These are phyloP conservation scores for Ceratobasidium sp. DNA, from an alignment of 1,284 basidiomycete species.

Conservation along the genomic window DNA sequence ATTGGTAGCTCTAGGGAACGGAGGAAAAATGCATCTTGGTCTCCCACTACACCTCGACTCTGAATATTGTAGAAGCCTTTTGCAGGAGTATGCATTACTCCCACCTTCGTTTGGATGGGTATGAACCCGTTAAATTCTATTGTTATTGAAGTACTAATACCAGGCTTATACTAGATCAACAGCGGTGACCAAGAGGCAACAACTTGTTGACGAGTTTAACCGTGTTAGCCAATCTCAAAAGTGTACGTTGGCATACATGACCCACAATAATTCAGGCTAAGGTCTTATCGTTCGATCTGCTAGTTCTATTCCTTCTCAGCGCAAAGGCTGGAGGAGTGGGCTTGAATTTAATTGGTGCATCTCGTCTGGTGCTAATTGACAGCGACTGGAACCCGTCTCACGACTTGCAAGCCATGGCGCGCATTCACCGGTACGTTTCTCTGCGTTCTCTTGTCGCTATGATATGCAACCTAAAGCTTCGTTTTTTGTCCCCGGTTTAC, in stretches of 20 bases:
- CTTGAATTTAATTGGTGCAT: constrained; percentile 98
- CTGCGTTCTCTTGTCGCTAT: neutral
- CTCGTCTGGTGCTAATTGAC: constrained; percentile 98
- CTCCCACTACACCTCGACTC: constrained; percentile 89
- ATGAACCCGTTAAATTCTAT: constrained; percentile 39
- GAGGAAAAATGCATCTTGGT: constrained; percentile 95
- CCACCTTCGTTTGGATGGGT: constrained; percentile 91
- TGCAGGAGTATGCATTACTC: constrained; percentile 82
- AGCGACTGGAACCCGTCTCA: constrained; percentile 99
- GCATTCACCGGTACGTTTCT: constrained; percentile 82
- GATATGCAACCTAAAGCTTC: neutral
- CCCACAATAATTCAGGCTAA: too few species aligned
- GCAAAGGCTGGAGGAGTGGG: constrained; percentile 97
- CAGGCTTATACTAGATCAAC: constrained; percentile 67
- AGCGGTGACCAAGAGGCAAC: constrained; percentile 80
- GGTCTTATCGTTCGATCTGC: too few species aligned
- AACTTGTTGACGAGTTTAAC: constrained; percentile 85
- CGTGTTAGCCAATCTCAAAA: constrained; percentile 71
- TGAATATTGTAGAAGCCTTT: constrained; percentile 90
- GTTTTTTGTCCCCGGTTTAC: constrained; percentile 12
- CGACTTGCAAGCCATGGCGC: constrained; percentile 99
- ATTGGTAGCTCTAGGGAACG: constrained; percentile 61
- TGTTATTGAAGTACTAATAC: neutral
- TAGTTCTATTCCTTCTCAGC: constrained; percentile 92
- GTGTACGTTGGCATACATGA: constrained; percentile 63